A percentile compares a stretch with the other conserved stretches of the same genome.
phyloP scores from a whole-genome alignment of 148 eudicot species.

The Spergularia marina region DNA sequence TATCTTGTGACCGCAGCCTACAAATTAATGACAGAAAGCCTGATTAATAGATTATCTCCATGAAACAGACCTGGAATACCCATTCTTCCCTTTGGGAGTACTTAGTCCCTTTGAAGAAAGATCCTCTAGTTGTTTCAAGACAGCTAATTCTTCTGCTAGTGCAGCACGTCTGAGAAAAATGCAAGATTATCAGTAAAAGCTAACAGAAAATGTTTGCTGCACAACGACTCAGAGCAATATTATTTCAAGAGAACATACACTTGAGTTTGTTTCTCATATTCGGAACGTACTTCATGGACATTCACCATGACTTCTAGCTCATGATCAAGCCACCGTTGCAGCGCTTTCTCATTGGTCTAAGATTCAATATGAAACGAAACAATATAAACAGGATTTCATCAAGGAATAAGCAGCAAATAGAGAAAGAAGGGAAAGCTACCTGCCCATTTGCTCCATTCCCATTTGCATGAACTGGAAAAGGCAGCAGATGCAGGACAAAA shows the following conservation, averaged over 20 bases:
- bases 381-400: constrained; percentile 3
- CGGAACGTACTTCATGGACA: constrained; percentile 96
- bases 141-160: constrained; percentile 89
- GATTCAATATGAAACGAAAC: constrained; percentile 12
- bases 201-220: not conserved
- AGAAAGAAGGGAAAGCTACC: constrained; percentile 39
- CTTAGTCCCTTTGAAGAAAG: constrained; percentile 84
- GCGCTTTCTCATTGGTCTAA: constrained; percentile 85
- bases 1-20: not conserved
- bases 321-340: constrained; percentile 98
- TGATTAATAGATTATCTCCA: not conserved
- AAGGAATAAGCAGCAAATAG: not conserved
- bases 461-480: constrained; percentile 54
- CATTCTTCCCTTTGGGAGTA: constrained; percentile 91
- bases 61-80: constrained; percentile 62
- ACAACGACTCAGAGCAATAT: not conserved
- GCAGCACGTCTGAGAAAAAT: constrained; percentile 81
- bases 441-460: constrained; percentile 80
- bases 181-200: constrained; percentile 9
- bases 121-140: constrained; percentile 87
- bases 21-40: constrained; percentile 1
- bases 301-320: constrained; percentile 97
- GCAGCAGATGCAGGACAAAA: constrained; percentile 23
- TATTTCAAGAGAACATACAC: constrained; percentile 58
- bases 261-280: constrained; percentile 96